Evolutionary conservation across 345 rosid species (phyloP), one percentile per base, ranked within the genome.

Genomic region (Syzygium grande): DNA sequence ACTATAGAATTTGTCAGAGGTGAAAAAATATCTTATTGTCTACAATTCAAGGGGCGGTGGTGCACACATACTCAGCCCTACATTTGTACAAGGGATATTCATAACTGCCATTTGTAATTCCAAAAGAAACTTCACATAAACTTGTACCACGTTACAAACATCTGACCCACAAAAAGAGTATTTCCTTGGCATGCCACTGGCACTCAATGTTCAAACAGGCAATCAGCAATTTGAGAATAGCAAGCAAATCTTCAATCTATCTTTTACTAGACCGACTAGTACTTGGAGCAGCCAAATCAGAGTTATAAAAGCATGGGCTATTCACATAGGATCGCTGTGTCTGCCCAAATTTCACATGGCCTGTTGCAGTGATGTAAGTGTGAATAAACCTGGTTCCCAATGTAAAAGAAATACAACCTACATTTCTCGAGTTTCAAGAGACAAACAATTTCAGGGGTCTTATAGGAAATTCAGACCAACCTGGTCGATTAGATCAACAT

Each of bases 401-500:
- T 65, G 43, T 16, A 65, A 65, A 19, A 30, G 78, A 29, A 30
- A 30, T 65, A 16, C 30, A 63, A 65, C 43, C 78, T 65, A 30
- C 78, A 65, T 65, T 65, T 65, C 78, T 65, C 30, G 43, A 41
- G 30, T n/a, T 46, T 43, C 22, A n/a, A 29, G 14, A 52, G 7
- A 49, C 17, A 29, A 73, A n/a, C 68, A 85, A 23, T 43, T 25
- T 10, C 10, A 29, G 15, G 52, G 43, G 11, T 19, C 38, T 11
- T 19, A 55, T 7, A 7, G 13, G 5, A 59, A 8, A 56, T 34
- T 78, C 53, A 78, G 38, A 88, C 88, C 53, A 16, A 96, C 98
- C 97, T 96, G 99, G 88, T 95, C 98, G 85, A 97, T 93, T 85
- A 93, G 30, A 89, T 95, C 95, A 22, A 93, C 92, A 92, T 95